Evolutionary conservation across 1,284 basidiomycete species (phyloP).

Genomic region (Cutaneotrichosporon dermatis): DNA sequence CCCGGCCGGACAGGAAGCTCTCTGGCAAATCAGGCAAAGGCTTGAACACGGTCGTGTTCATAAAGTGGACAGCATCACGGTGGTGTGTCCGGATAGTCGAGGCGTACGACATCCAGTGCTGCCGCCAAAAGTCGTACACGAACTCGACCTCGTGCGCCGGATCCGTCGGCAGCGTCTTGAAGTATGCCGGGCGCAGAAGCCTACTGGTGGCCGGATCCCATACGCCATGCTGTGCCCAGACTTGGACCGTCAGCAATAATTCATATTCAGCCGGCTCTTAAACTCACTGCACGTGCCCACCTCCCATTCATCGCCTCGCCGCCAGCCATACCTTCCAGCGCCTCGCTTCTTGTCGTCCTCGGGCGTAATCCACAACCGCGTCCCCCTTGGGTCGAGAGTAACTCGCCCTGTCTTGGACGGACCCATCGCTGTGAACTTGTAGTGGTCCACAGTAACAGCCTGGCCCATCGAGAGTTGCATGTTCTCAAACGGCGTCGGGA

Average conservation of each 20-base stretch:
- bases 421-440: conserved; percentile 74
- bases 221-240: conserved; percentile 90
- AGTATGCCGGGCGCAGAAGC: conserved; percentile 75
- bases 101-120: conserved; percentile 67
- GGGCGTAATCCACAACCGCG: conserved; percentile 66
- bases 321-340: conserved; percentile 70
- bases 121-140: conserved; percentile 74
- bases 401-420: conserved; percentile 69
- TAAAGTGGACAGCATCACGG: conserved; percentile 79
- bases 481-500: conserved; percentile 79
- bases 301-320: conserved; percentile 67
- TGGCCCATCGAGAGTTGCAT: conserved; percentile 84
- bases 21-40: conserved; percentile 61
- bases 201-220: conserved; percentile 73
- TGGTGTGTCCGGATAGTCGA: conserved; percentile 66
- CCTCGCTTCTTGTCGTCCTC: conserved; percentile 48
- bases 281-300: conserved; percentile 66
- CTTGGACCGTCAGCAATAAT: conserved; percentile 18
- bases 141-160: conserved; percentile 52
- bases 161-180: conserved; percentile 54
- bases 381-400: conserved; percentile 76
- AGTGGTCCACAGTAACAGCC: conserved; percentile 75
- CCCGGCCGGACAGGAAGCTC: conserved; percentile 63
- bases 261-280: neutral
- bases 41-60: conserved; percentile 89